Conservation (phyloP, 305 asterid genomes). For the Lippia alba region DNA sequence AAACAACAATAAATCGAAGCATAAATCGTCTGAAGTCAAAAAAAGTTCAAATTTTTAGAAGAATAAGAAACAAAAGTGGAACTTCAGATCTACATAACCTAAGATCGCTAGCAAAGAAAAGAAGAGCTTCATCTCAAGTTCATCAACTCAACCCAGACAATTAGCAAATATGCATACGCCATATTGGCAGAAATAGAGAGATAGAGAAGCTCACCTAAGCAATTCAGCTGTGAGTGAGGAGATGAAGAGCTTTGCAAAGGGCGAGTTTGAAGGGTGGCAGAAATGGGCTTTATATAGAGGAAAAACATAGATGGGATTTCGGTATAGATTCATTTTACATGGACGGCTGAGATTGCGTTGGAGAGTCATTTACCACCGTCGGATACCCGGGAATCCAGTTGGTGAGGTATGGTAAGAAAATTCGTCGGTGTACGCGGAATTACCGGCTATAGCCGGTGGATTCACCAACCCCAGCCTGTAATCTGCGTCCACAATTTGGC, state of each 20-base stretch:
- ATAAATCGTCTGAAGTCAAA: background rate
- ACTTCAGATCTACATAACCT: background rate
- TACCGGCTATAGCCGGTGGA: background rate
- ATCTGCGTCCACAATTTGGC: background rate
- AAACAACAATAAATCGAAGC: background rate
- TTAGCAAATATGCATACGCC: background rate
- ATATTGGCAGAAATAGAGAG: background rate
- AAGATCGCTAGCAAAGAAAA: background rate
- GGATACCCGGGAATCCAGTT: background rate
- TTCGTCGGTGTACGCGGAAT: conserved; percentile 5
- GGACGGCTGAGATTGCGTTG: background rate
- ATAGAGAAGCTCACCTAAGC: background rate
- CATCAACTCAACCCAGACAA: background rate
- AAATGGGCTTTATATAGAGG: background rate
- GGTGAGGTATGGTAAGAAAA: background rate
- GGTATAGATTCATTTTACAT: background rate
- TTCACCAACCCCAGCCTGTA: background rate
- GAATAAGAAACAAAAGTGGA: background rate
- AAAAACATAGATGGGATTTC: conserved; percentile 1
- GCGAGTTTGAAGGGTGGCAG: background rate
- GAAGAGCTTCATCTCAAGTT: background rate
- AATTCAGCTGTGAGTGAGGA: background rate
- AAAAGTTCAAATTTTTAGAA: background rate
- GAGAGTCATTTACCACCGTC: background rate
- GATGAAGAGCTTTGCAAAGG: background rate